phyloP scores from a whole-genome alignment of 768 basidiomycete species.

The Mycena venus region DNA sequence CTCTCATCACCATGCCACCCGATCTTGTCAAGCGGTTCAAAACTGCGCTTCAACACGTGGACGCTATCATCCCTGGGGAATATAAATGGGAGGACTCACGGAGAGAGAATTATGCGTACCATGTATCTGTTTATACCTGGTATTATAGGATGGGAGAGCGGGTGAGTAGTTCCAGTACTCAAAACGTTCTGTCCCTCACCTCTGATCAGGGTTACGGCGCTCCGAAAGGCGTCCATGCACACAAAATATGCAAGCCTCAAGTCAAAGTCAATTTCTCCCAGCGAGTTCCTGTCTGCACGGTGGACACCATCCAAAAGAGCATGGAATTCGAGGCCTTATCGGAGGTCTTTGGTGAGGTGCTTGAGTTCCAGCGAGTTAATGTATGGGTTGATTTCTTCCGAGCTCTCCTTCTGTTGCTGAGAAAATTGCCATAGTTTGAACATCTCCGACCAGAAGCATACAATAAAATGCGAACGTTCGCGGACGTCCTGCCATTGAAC shows the following conservation, averaged over 20 bases:
- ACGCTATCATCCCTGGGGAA: background rate
- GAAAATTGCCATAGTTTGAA: background rate
- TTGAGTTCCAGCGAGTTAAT: background rate
- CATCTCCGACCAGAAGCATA: background rate
- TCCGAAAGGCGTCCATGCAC: background rate
- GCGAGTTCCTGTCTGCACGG: background rate
- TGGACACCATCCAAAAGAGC: background rate
- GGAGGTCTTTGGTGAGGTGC: background rate
- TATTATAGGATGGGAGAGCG: constrained; percentile 4
- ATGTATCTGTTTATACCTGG: background rate
- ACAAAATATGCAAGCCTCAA: background rate
- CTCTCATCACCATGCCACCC: background rate
- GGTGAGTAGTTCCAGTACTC: background rate
- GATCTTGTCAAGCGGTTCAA: background rate
- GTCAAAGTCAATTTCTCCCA: constrained; percentile 1
- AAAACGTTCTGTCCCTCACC: background rate
- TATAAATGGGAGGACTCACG: background rate
- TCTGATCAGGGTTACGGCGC: background rate
- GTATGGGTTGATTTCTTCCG: background rate
- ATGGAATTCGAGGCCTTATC: background rate
- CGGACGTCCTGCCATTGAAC: background rate
- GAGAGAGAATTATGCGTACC: background rate
- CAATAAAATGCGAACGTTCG: background rate
- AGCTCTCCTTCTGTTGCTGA: too few species aligned
- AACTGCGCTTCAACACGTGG: background rate